Base-by-base conservation (phyloP, 1,284 basidiomycete genomes). In the Ustilago trichophora region DNA sequence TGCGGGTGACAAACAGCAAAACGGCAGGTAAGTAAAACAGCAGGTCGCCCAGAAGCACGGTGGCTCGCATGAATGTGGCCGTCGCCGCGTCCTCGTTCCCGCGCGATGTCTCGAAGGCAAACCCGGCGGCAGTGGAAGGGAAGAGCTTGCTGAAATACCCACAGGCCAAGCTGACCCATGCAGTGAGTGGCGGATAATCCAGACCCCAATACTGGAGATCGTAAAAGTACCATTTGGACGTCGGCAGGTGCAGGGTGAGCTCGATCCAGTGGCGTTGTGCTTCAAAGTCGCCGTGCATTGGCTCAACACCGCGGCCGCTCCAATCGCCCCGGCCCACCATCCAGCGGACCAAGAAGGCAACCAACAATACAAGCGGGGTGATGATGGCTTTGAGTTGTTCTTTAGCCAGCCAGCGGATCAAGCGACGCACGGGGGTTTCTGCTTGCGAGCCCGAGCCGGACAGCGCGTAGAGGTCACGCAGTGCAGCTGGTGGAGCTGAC, bases 241-340 rank as follows among this genome's bases (percentile, higher is more conserved):
- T 75, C 0, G 91, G 91, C 4, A 92, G 83, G 75, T 92, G 89
- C 26, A 87, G 83, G 0, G 91, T 92, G 36, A 95, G 82, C 73
- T 94, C 91, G 88, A 94, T 91, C 93, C 92, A 95, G 82, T 95
- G 92, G 46, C 93, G 85, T 77, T 95, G 93, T 0, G 93, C 93
- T 82, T 96, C 93, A 72, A 92, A 92, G 82, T 96, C 93, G 15
- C 93, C 93, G 65, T 87, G 90, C 87, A 93, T 88, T 0, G 92
- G 92, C 0, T 91, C 88, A 3, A 86, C 87, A 15, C 80, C 84
- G 56, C 87, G 82, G 6, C 92, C 75, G 90, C 92, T 76, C 69
- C 67, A 79, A 26, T 68, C 66, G 37, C 70, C 69, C 2, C 64
- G 48, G 6, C 48, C 73, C 5, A 76, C 68, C n/a, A 58, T 46